These are phyloP conservation scores for Hirsutella rhossiliensis DNA, from an alignment of 2,329 filamentous ascomycete species.

Conservation along the genomic window DNA sequence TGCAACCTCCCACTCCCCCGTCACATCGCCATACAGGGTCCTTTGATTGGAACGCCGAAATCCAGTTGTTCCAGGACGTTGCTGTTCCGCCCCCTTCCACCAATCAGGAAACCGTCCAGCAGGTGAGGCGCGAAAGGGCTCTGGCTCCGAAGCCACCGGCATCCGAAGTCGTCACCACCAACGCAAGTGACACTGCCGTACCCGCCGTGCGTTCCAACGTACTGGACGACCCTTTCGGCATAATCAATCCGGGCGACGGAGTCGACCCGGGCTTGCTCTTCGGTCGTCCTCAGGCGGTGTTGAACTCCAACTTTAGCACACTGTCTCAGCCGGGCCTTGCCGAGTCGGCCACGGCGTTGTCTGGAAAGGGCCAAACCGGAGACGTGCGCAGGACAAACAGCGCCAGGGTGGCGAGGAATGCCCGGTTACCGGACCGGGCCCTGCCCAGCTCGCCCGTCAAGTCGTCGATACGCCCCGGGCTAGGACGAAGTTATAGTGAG, in stretches of 20 bases:
- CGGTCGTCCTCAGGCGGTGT: conserved; percentile 34
- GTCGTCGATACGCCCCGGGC: conserved; percentile 30
- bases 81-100: conserved; percentile 17
- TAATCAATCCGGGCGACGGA: conserved; percentile 31
- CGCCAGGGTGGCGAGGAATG: conserved; percentile 28
- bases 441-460: conserved; percentile 40
- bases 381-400: conserved; percentile 31
- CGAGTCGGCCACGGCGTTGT: conserved; percentile 13
- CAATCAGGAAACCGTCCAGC: conserved; percentile 23
- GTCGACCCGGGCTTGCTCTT: conserved; percentile 50
- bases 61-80: conserved; percentile 41
- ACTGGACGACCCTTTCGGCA: conserved; percentile 39
- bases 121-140: conserved; percentile 28
- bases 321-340: conserved; percentile 16
- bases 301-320: conserved; percentile 25
- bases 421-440: conserved; percentile 28
- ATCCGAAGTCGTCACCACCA: conserved; percentile 12
- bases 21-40: conserved; percentile 36
- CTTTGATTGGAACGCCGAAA: conserved; percentile 44
- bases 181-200: conserved; percentile 17
- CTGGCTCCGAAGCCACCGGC: conserved; percentile 39
- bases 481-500: conserved; percentile 44
- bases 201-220: conserved; percentile 28
- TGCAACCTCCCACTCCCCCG: conserved; percentile 19
- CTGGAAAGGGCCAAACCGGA: conserved; percentile 12